Conservation (phyloP, 2,329 filamentous ascomycete genomes). For the Endocalyx cinctus region DNA sequence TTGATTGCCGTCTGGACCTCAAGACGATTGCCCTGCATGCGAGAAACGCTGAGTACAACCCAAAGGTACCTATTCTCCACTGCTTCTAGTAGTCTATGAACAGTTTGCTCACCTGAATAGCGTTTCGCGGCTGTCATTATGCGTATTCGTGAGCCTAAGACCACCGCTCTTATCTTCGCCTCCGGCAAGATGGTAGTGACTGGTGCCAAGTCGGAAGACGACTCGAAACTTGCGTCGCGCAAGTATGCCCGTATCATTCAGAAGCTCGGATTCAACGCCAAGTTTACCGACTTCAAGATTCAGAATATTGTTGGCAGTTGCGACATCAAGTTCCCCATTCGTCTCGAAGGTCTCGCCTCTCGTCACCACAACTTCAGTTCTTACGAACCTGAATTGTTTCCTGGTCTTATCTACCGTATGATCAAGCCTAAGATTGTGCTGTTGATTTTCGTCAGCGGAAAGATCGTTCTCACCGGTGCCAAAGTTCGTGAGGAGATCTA, state of each 20-base stretch:
- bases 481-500: slow-evolving; percentile 99
- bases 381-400: slow-evolving; percentile 97
- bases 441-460: slow-evolving; percentile 95
- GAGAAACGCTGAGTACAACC: slow-evolving; percentile 97
- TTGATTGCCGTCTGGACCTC: slow-evolving; percentile 93
- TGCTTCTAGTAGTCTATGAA: slow-evolving; percentile 13
- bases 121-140: slow-evolving; percentile 99
- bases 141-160: slow-evolving; percentile 99
- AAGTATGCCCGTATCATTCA: slow-evolving; percentile 99
- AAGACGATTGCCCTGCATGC: slow-evolving; percentile 99
- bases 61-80: slow-evolving; percentile 71
- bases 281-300: slow-evolving; percentile 99
- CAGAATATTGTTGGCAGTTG: slow-evolving; percentile 99
- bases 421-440: slow-evolving; percentile 99
- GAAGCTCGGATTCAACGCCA: slow-evolving; percentile 98
- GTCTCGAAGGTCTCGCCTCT: slow-evolving; percentile 89
- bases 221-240: slow-evolving; percentile 91
- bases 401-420: slow-evolving; percentile 99
- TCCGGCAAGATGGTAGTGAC: slow-evolving; percentile 99
- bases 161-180: slow-evolving; percentile 94
- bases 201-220: slow-evolving; percentile 95
- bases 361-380: slow-evolving; percentile 99
- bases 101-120: slow-evolving; percentile 47
- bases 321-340: slow-evolving; percentile 99
- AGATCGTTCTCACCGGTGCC: slow-evolving; percentile 95